Base-by-base conservation (phyloP, 164 flowering plant species). In the Buxus sempervirens region DNA sequence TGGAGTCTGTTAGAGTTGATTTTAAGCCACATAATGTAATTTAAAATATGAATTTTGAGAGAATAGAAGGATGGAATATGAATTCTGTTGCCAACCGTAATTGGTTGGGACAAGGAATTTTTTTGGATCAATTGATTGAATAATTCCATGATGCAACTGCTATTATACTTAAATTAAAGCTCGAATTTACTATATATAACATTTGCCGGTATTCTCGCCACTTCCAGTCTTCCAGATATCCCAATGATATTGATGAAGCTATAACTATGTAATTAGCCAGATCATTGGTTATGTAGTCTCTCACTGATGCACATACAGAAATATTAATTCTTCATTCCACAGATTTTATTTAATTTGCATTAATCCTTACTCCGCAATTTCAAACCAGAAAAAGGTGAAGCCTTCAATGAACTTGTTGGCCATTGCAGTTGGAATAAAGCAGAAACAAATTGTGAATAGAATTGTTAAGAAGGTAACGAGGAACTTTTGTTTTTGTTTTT, bases 401-500 rank as follows among this genome's bases (percentile, higher is more conserved):
- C 49, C 78, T 38, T 68, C 85, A 26, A 62, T 0, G 63, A 85
- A 69, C 71, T 70, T 88, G 38, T 78, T 86, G 48, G 77, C 90
- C 22, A 63, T 71, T 56, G 79, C 88, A 24, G 88, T 79, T 57
- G 92, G 92, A 32, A 69, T 86, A 67, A 86, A 83, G 69, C 92
- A 88, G 63, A 84, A 79, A 62, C 80, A 68, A 73, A 75, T 76
- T 23, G 88, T 88, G 22, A 68, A 86, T 73, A 68, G 79, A 64
- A 84, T 86, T 81, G 87, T 88, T 24, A 73, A 15, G 51, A 86
- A 86, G 88, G 91, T 85, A 32, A 54, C 20, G 6, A 5, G n/a
- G 3, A 19, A 22, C 3, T 0, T 5, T 21, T 32, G 32, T 58
- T n/a, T n/a, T n/a, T n/a, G n/a, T n/a, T n/a, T n/a, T n/a, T n/a